These are phyloP conservation scores for Podospora didyma DNA, from an alignment of 495 filamentous ascomycete species.

Conservation along the genomic window DNA sequence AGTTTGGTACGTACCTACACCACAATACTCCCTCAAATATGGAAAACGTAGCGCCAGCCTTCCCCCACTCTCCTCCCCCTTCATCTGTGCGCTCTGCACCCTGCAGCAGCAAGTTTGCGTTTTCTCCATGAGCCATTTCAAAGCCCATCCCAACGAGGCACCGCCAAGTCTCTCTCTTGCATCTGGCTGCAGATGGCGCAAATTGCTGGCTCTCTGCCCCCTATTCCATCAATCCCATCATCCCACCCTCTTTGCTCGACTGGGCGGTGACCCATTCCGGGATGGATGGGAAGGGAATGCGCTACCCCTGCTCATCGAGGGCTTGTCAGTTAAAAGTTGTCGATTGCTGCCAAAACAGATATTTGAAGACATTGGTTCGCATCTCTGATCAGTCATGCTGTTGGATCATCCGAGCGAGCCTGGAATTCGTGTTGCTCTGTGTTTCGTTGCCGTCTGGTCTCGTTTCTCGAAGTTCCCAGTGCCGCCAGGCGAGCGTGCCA, in stretches of 20 bases:
- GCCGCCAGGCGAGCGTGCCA: background rate
- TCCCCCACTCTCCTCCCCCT: background rate
- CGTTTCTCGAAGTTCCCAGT: background rate
- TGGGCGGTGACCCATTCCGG: background rate
- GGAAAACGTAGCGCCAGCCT: background rate
- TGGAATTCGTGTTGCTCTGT: constrained; percentile 12
- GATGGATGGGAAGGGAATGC: constrained; percentile 3
- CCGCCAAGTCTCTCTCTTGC: constrained; percentile 5
- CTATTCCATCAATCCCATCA: background rate
- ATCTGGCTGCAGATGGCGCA: constrained; percentile 19
- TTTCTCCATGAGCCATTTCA: constrained; percentile 5
- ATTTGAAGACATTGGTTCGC: background rate
- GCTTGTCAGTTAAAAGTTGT: too few relatives aligned
- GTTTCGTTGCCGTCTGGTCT: constrained; percentile 19
- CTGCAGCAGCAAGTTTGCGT: background rate
- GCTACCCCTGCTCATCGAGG: constrained; percentile 6
- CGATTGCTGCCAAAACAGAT: background rate
- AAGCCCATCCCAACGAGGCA: constrained; percentile 11
- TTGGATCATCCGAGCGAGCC: constrained; percentile 14
- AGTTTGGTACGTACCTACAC: too few relatives aligned
- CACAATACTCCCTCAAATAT: too few relatives aligned
- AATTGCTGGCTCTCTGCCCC: constrained; percentile 13
- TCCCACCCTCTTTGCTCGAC: too few relatives aligned
- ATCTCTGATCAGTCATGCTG: constrained; percentile 3
- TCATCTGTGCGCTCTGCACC: background rate